Conservation (phyloP, 176 grass and related monocot genomes). For the Ampelocalamus luodianensis region DNA sequence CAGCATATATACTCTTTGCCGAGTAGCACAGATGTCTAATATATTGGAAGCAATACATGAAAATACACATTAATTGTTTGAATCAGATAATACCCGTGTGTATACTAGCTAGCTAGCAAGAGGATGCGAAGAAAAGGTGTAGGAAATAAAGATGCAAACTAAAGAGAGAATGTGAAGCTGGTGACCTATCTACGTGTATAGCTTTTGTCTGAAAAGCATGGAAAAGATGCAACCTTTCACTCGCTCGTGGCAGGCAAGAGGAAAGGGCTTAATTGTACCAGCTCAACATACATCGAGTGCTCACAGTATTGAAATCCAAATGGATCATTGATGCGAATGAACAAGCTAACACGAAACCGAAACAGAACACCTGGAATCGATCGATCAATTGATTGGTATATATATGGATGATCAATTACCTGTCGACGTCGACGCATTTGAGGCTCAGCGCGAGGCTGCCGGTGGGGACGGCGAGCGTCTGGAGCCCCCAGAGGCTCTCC, state of each 20-base stretch:
- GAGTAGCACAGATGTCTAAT: not conserved
- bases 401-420: conserved; percentile 41
- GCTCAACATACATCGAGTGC: not conserved
- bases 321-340: not conserved
- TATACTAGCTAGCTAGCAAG: not conserved
- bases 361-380: not conserved
- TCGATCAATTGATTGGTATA: not conserved
- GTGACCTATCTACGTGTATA: conserved; percentile 21
- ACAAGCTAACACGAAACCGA: not conserved
- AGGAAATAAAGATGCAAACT: not conserved
- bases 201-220: conserved; percentile 28
- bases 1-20: conserved; percentile 8
- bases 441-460: conserved; percentile 68
- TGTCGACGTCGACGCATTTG: conserved; percentile 43
- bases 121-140: not conserved
- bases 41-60: not conserved
- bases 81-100: not conserved
- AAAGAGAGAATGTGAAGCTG: not conserved
- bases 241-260: not conserved
- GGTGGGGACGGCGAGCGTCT: conserved; percentile 57
- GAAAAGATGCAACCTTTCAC: conserved; percentile 28
- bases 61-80: not conserved
- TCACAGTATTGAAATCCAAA: not conserved
- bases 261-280: not conserved
- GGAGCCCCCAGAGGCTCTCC: conserved; percentile 68